phyloP scores from a whole-genome alignment of 2,329 filamentous ascomycete genomes.

The Nemania diffusa region DNA sequence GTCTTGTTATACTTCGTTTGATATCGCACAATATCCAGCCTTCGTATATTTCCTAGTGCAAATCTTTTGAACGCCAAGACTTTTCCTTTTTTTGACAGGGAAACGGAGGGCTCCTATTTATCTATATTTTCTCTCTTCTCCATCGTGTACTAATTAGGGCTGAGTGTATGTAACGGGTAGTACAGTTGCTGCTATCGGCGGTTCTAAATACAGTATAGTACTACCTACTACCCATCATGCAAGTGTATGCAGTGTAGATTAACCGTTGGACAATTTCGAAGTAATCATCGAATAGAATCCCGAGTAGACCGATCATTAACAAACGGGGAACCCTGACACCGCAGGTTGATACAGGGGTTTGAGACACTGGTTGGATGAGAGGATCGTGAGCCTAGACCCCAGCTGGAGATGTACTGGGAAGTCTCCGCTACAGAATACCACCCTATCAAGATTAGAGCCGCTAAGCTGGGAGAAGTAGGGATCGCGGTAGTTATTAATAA shows the following conservation, averaged over 20 bases:
- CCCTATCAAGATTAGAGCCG: background rate
- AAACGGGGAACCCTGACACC: background rate
- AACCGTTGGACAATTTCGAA: background rate
- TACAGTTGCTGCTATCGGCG: background rate
- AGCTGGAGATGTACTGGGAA: no score
- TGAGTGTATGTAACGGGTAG: background rate
- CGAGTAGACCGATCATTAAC: background rate
- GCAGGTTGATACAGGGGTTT: background rate
- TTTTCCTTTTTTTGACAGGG: background rate
- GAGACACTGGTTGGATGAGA: background rate
- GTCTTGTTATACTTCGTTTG: constrained; percentile 7
- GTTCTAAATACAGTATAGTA: background rate
- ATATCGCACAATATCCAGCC: constrained; percentile 4
- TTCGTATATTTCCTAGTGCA: background rate
- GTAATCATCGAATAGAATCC: background rate
- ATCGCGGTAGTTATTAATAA: constrained; percentile 11
- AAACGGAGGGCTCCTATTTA: background rate
- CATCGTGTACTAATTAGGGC: background rate
- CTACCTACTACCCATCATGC: no score
- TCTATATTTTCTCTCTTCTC: background rate
- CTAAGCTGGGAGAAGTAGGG: background rate
- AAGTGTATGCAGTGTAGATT: background rate
- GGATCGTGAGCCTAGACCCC: background rate
- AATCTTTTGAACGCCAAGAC: background rate
- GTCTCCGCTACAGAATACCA: no score